Conservation (phyloP, 805 yeast species). For the Candida khao-thaluensis region DNA sequence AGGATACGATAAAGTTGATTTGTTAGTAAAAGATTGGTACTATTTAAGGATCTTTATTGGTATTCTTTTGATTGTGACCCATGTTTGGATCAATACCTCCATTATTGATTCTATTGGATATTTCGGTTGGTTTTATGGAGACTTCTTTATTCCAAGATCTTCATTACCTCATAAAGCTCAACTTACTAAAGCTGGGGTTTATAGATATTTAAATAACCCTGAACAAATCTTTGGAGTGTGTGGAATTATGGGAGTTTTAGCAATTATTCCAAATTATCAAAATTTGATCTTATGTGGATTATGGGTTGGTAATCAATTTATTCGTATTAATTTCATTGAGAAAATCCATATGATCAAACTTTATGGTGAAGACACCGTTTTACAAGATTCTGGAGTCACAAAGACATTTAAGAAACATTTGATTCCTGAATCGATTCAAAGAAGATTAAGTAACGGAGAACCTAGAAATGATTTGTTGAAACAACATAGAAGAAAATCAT, state of each 20-base stretch:
- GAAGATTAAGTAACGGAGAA: conserved; percentile 25
- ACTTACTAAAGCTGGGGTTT: conserved; percentile 75
- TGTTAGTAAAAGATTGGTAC: conserved; percentile 37
- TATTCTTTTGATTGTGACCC: conserved; percentile 52
- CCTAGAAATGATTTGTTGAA: conserved; percentile 8
- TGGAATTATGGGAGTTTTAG: conserved; percentile 74
- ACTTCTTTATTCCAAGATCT: conserved; percentile 65
- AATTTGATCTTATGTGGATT: conserved; percentile 49
- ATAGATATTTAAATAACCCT: conserved; percentile 79
- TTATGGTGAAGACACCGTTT: conserved; percentile 63
- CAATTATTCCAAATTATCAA: conserved; percentile 54
- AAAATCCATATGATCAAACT: conserved; percentile 74
- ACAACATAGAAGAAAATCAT: conserved; percentile 19
- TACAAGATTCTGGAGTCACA: conserved; percentile 52
- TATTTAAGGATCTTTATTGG: conserved; percentile 61
- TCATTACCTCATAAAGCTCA: conserved; percentile 41
- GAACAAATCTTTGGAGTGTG: conserved; percentile 76
- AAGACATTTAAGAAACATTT: conserved; percentile 43
- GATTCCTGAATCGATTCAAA: conserved; percentile 38
- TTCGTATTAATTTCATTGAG: conserved; percentile 72
- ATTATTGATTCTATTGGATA: conserved; percentile 72
- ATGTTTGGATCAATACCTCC: conserved; percentile 66
- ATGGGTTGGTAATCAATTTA: conserved; percentile 66
- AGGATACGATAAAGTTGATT: conserved; percentile 14
- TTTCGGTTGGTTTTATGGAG: conserved; percentile 91